Base-by-base conservation (phyloP, 2,329 filamentous ascomycete species). In the Elsinoe batatas region DNA sequence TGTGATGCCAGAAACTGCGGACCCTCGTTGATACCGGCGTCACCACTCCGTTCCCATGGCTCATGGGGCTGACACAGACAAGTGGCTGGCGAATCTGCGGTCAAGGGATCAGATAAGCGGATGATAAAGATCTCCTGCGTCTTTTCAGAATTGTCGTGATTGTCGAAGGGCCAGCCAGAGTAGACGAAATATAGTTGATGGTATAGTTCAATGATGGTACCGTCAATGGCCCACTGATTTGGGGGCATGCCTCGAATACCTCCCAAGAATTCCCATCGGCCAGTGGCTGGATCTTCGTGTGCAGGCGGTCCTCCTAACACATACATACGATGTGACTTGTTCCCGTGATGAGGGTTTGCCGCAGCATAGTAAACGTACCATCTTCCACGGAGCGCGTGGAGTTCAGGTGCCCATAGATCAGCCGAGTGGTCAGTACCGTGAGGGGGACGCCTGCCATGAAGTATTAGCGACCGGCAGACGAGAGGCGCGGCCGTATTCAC, bases 361-460 rank as follows among this genome's bases (percentile, higher is more conserved):
- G 68, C 71, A 2, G 67, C 74, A 63, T 70, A 76, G 64, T 80
- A 80, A 58, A 79, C 69, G 64, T 79, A 81, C 78, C 78, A 81
- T 18, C 71, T 70, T 0, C 73, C 74, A 36, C 72, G 65, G 22
- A 80, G 68, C 47, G 65, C 65, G 62, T 81, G 78, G 0, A 81
- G 69, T 66, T 81, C 78, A 0, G 78, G 78, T 0, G 78, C 78
- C 78, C 78, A 81, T 32, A 81, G 67, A 59, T 71, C 72, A 38
- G 67, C 72, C 6, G 69, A 72, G 68, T 72, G 74, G 15, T 67
- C 64, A 8, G 69, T 69, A 57, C 72, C 65, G 11, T 70, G 71
- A 0, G 72, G 65, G 30, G 76, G 73, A 17, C 69, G 69, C 68
- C 68, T 65, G 30, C 49, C 22, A 10, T 17, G n/a, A 38, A 33